Evolutionary conservation across 805 yeast species (phyloP).

Genomic region (Saccharomyces mikatae): DNA sequence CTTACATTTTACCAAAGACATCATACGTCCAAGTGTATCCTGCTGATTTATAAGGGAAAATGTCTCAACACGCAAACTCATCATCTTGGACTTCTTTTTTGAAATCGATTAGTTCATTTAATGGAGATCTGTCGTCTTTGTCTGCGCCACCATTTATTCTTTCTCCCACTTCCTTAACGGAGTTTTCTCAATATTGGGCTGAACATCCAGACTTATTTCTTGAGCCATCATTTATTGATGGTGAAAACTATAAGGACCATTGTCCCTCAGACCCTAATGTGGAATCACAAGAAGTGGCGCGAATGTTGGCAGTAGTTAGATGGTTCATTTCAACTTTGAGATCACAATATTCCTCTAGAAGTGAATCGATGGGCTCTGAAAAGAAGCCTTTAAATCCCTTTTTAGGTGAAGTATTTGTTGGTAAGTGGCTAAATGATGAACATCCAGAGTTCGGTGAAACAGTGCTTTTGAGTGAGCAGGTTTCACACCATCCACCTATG

Average conservation of each 20-base stretch:
- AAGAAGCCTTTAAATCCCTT: constrained; percentile 97
- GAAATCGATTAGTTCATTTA: constrained; percentile 83
- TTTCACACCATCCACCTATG: constrained; percentile 94
- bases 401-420: constrained; percentile 88
- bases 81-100: constrained; percentile 87
- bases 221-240: constrained; percentile 48
- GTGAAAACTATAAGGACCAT: constrained; percentile 13
- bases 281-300: constrained; percentile 36
- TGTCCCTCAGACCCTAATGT: constrained; percentile 33
- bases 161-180: constrained; percentile 80
- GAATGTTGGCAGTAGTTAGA: constrained; percentile 73
- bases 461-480: constrained; percentile 79
- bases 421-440: constrained; percentile 64
- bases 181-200: constrained; percentile 94
- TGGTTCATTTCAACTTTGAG: constrained; percentile 90
- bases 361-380: constrained; percentile 87
- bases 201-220: constrained; percentile 81
- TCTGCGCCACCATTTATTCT: constrained; percentile 97
- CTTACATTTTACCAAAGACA: neutral
- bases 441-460: constrained; percentile 64
- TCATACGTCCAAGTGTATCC: constrained; percentile 37
- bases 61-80: constrained; percentile 31
- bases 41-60: constrained; percentile 13
- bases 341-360: constrained; percentile 89
- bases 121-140: constrained; percentile 85